Conservation (phyloP, 345 rosid species). For the Heritiera littoralis region DNA sequence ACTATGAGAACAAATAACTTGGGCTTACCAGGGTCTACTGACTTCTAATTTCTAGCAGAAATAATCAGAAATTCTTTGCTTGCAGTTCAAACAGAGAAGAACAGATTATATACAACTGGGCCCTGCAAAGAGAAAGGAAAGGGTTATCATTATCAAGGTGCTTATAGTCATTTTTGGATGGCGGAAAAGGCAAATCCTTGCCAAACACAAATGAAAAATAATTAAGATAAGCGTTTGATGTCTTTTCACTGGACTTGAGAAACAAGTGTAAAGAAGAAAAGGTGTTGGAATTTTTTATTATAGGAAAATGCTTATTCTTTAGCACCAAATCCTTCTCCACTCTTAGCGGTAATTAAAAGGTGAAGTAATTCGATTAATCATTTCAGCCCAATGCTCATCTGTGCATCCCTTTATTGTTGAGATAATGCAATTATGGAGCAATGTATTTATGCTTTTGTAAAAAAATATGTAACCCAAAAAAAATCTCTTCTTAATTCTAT, state of each 20-base stretch:
- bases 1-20: neutral
- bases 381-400: constrained; percentile 2
- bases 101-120: neutral
- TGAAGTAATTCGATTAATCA: constrained; percentile 6
- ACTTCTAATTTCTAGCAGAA: neutral
- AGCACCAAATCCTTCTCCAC: constrained; percentile 38
- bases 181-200: neutral
- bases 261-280: constrained; percentile 15
- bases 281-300: constrained; percentile 27
- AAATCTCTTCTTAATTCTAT: neutral
- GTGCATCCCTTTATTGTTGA: neutral
- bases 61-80: neutral
- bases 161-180: neutral
- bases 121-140: neutral
- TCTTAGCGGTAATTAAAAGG: constrained; percentile 9
- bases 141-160: neutral
- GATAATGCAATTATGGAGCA: neutral
- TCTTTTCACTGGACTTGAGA: constrained; percentile 29
- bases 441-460: neutral
- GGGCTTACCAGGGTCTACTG: neutral
- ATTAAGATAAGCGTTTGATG: constrained; percentile 22
- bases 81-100: neutral
- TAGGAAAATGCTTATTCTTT: constrained; percentile 42
- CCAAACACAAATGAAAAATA: neutral
- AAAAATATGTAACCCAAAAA: neutral